These are phyloP conservation scores for Euphorbia celastroides DNA, from an alignment of 441 rosid genomes.

Conservation along the genomic window DNA sequence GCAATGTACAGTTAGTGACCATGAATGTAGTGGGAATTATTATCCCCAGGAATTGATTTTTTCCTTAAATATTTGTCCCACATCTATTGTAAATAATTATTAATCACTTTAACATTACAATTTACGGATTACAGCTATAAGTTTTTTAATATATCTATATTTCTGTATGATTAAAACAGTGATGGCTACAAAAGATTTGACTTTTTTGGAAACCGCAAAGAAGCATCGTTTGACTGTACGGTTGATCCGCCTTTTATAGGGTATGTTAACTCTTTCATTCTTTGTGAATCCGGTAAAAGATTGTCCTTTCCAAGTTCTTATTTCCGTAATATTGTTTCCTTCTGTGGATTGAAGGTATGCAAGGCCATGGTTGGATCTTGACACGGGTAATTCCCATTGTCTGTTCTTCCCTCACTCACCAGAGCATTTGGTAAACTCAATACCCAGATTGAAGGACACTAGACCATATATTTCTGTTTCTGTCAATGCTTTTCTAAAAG, in stretches of 20 bases:
- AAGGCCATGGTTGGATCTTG: slow-evolving; percentile 69
- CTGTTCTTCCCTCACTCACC: slow-evolving; percentile 92
- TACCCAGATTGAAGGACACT: slow-evolving; percentile 47
- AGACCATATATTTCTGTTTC: slow-evolving; percentile 57
- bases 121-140: neutral
- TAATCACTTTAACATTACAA: no score
- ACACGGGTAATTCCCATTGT: slow-evolving; percentile 51
- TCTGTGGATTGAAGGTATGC: slow-evolving; percentile 57
- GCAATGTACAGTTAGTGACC: neutral
- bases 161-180: slow-evolving; percentile 27
- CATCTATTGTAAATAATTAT: neutral
- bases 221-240: slow-evolving; percentile 48
- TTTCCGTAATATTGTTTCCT: slow-evolving; percentile 16
- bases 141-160: neutral
- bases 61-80: neutral
- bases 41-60: neutral
- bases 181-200: slow-evolving; percentile 29
- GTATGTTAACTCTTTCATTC: slow-evolving; percentile 38
- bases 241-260: slow-evolving; percentile 83
- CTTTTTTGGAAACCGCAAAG: slow-evolving; percentile 34
- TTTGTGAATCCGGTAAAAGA: neutral
- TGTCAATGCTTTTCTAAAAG: slow-evolving; percentile 55
- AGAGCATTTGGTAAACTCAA: slow-evolving; percentile 67
- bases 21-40: neutral
- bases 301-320: neutral